phyloP scores from a whole-genome alignment of 805 yeast species.

The Ogataea haglerorum region DNA sequence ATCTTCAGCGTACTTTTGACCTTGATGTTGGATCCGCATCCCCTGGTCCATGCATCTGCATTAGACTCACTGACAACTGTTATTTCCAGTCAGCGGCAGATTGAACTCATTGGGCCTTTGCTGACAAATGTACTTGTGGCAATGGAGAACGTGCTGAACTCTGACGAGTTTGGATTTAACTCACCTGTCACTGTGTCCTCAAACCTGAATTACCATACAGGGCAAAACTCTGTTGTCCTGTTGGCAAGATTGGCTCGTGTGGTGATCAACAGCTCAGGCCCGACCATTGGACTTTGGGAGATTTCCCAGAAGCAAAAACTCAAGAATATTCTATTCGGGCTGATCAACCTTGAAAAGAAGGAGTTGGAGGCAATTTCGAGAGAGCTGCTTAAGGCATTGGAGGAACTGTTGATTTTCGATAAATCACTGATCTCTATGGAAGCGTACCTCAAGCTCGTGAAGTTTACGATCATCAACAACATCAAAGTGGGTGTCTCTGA shows the following conservation, averaged over 20 bases:
- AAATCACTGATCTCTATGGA: conserved; percentile 31
- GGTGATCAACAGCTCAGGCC: conserved; percentile 55
- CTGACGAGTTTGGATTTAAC: conserved; percentile 50
- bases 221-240: conserved; percentile 39
- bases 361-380: conserved; percentile 33
- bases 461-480: conserved; percentile 33
- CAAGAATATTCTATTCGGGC: conserved; percentile 37
- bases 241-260: conserved; percentile 43
- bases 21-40: conserved; percentile 76
- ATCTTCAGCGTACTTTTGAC: conserved; percentile 57
- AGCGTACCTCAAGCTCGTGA: conserved; percentile 31
- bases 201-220: conserved; percentile 45
- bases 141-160: conserved; percentile 37
- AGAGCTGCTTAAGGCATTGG: conserved; percentile 41
- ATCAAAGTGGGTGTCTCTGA: conserved; percentile 32
- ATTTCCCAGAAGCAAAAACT: conserved; percentile 29
- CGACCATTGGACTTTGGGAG: conserved; percentile 41
- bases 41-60: conserved; percentile 74
- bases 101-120: conserved; percentile 27
- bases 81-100: conserved; percentile 48
- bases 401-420: conserved; percentile 48
- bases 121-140: conserved; percentile 42
- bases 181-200: conserved; percentile 42
- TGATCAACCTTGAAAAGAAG: conserved; percentile 33
- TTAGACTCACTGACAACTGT: conserved; percentile 55